These are phyloP conservation scores for Petunia hybrid DNA, from an alignment of 305 asterid genomes.

Conservation along the genomic window DNA sequence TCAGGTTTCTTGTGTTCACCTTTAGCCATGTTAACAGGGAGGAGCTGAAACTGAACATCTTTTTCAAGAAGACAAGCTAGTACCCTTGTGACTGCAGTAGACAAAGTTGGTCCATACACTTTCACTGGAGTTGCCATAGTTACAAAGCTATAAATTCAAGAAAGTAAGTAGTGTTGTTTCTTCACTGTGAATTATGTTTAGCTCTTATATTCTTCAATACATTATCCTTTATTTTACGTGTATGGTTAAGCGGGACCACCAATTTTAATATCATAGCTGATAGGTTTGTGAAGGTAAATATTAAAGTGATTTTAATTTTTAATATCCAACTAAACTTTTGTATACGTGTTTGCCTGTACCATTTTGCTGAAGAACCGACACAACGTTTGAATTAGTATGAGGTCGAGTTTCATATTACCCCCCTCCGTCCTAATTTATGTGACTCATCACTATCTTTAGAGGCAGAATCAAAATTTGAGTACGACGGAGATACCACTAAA, in stretches of 20 bases:
- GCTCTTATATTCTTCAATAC: not conserved
- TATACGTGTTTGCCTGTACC: too few relatives aligned
- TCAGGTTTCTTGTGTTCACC: slow-evolving; percentile 80
- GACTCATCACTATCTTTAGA: too few relatives aligned
- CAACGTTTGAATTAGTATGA: too few relatives aligned
- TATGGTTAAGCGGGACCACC: not conserved
- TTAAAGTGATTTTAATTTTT: not conserved
- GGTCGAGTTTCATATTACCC: too few relatives aligned
- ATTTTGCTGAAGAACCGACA: not conserved
- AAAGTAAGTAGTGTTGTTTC: not conserved
- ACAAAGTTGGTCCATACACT: slow-evolving; percentile 77
- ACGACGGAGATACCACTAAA: too few relatives aligned
- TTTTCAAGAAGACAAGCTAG: slow-evolving; percentile 75
- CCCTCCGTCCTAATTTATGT: too few relatives aligned
- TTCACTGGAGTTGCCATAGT: slow-evolving; percentile 72
- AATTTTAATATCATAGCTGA: not conserved
- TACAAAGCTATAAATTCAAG: slow-evolving; percentile 28
- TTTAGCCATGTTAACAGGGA: slow-evolving; percentile 71
- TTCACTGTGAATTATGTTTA: not conserved
- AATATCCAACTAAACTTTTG: not conserved
- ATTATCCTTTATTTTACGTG: not conserved
- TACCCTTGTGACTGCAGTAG: slow-evolving; percentile 79
- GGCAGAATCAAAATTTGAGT: too few relatives aligned
- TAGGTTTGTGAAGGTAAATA: not conserved
- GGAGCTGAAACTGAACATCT: slow-evolving; percentile 70